Evolutionary conservation across 345 rosid species (phyloP).

Genomic region (Leavenworthia alabamica): DNA sequence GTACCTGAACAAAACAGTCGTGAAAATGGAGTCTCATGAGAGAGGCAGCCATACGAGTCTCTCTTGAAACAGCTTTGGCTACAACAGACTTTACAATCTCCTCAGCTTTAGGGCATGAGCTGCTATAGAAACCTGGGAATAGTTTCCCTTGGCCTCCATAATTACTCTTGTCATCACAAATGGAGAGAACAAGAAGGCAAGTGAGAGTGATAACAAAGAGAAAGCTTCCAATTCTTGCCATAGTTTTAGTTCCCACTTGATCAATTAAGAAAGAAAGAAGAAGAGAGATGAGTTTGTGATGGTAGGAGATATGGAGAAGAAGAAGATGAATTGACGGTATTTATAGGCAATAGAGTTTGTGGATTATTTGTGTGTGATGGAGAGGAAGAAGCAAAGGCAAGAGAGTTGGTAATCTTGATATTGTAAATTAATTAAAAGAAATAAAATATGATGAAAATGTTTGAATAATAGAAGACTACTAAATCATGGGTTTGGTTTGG

Average conservation of each 20-base stretch:
- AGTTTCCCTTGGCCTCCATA: constrained; percentile 32
- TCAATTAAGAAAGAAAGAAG: constrained; percentile 5
- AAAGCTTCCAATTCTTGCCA: constrained; percentile 35
- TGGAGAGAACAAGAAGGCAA: constrained; percentile 40
- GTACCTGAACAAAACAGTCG: constrained; percentile 79
- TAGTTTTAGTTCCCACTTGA: constrained; percentile 1
- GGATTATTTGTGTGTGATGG: not conserved
- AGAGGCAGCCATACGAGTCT: constrained; percentile 76
- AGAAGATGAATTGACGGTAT: constrained; percentile 13
- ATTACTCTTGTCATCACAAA: constrained; percentile 22
- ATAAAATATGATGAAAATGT: not conserved
- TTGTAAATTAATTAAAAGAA: not conserved
- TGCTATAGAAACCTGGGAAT: constrained; percentile 53
- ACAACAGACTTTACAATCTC: constrained; percentile 52
- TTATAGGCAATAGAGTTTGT: constrained; percentile 15
- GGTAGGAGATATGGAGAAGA: constrained; percentile 8
- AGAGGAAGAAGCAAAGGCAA: constrained; percentile 15
- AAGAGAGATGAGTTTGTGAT: not conserved
- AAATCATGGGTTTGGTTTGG: constrained; percentile 17
- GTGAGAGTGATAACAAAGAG: constrained; percentile 37
- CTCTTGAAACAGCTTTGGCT: constrained; percentile 50
- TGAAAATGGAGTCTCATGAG: constrained; percentile 73
- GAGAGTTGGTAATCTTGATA: constrained; percentile 24
- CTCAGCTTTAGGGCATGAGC: constrained; percentile 58
- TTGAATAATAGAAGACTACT: constrained; percentile 6